Conservation (phyloP, 2,329 filamentous ascomycete genomes). For the Sarocladiaceae sp. region DNA sequence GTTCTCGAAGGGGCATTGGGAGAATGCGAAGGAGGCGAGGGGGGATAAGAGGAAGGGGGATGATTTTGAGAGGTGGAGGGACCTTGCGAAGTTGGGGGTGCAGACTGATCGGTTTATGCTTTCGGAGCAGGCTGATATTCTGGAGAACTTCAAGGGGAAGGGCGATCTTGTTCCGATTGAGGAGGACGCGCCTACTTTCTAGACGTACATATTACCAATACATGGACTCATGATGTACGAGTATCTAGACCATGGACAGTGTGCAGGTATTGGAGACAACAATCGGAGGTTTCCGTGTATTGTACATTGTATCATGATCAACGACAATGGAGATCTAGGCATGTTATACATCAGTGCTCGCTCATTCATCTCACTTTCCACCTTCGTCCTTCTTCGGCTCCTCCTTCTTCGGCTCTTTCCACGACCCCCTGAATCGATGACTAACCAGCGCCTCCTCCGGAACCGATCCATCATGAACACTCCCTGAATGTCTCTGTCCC, state of each 20-base stretch:
- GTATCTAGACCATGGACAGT: too few species aligned
- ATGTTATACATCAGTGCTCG: too few species aligned
- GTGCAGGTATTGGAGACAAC: too few species aligned
- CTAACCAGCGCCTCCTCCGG: not conserved
- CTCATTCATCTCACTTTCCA: too few species aligned
- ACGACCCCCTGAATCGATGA: constrained; percentile 5
- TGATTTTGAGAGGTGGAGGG: constrained; percentile 48
- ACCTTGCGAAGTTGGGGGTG: constrained; percentile 41
- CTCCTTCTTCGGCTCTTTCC: not conserved
- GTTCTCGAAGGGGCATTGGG: constrained; percentile 55
- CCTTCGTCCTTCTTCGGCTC: too few species aligned
- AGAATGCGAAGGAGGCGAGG: constrained; percentile 42
- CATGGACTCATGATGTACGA: too few species aligned
- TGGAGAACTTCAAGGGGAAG: constrained; percentile 44
- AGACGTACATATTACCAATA: too few species aligned
- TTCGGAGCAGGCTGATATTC: constrained; percentile 48
- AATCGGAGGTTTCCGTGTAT: too few species aligned
- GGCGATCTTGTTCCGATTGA: constrained; percentile 43
- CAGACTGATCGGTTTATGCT: constrained; percentile 48
- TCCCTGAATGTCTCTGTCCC: constrained; percentile 4
- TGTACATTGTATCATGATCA: too few species aligned
- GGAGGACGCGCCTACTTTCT: constrained; percentile 15
- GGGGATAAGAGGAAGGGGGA: constrained; percentile 50
- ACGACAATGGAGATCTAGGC: too few species aligned
- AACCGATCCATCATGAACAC: not conserved